Percentiles rank a stretch among this genome's conserved stretches.
Conservation (phyloP, 306 rosid genomes). For the Gastrolobium villosum region DNA sequence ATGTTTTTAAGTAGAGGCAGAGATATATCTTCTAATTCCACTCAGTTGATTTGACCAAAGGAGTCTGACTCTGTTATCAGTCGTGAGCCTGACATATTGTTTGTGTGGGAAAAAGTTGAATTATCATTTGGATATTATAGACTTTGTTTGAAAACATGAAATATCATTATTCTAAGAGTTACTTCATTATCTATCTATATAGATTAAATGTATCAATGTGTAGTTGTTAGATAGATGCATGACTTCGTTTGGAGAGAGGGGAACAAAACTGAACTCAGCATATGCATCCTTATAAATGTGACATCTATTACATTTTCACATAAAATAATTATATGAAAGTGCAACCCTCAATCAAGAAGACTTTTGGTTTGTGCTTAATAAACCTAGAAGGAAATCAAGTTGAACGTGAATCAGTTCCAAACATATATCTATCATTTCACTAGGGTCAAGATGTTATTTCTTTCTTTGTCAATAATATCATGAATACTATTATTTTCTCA, state of each 20-base stretch:
- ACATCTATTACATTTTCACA: neutral
- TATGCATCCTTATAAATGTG: neutral
- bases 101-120: no score
- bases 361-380: neutral
- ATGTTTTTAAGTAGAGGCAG: no score
- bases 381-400: neutral
- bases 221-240: no score
- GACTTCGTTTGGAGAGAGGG: neutral
- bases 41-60: no score
- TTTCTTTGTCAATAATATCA: neutral
- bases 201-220: no score
- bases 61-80: no score
- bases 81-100: no score
- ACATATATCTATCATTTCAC: neutral
- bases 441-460: neutral
- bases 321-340: constrained; percentile 5
- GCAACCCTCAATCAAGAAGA: neutral
- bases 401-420: neutral
- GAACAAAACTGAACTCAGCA: neutral
- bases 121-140: no score
- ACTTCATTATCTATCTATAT: no score
- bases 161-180: no score
- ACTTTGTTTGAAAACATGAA: no score
- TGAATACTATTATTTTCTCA: neutral
- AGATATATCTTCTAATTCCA: no score